Base-by-base conservation (phyloP, 371 early-diverging fungal genomes). In the Mucor velutinosus region DNA sequence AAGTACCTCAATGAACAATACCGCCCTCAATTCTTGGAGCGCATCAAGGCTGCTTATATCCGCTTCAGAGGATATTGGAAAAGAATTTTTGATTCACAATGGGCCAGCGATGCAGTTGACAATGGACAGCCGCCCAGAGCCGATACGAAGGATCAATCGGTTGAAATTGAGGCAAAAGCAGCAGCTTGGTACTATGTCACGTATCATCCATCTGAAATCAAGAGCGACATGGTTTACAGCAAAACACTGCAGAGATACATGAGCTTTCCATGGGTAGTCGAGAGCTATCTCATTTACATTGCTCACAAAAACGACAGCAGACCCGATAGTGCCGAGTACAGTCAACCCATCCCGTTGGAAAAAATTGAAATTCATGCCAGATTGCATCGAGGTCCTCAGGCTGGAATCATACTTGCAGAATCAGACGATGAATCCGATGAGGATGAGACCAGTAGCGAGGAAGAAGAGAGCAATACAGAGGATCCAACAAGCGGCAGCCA, bases 111-210 rank as follows among this genome's bases (percentile, higher is more conserved):
- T 33, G 8, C 33, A 33, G 7, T n/a, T n/a, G n/a, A n/a, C 33
- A 49, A 17, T 14, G 29, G 30, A 7, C 45, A 41, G 45, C 45
- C 19, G 12, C 7, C 25, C 23, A 51, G n/a, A 19, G 21, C 5
- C 25, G 57, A 37, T 37, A 53, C 1, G 53, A 12, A 53, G n/a
- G 23, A 60, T 7, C 53, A 27, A 5, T 53, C 53, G 0, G 29
- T 11, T 1, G 14, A 41, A 7, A 30, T 66, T 17, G 65, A 74
- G 30, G 66, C 60, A n/a, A 90, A 89, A 61, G 92, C 90, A 1
- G 84, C 86, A 2, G 90, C 91, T 0, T 91, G 89, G 91, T 92
- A 92, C 59, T 87, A 86, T 35, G 89, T 86, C 5, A 85, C 89
- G 0, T 92, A 92, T 64, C 79, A 86, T 60, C 74, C 74, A 0